These are phyloP conservation scores for Aspergillus bertholletiae DNA, from an alignment of 495 filamentous ascomycete species.

Conservation along the genomic window DNA sequence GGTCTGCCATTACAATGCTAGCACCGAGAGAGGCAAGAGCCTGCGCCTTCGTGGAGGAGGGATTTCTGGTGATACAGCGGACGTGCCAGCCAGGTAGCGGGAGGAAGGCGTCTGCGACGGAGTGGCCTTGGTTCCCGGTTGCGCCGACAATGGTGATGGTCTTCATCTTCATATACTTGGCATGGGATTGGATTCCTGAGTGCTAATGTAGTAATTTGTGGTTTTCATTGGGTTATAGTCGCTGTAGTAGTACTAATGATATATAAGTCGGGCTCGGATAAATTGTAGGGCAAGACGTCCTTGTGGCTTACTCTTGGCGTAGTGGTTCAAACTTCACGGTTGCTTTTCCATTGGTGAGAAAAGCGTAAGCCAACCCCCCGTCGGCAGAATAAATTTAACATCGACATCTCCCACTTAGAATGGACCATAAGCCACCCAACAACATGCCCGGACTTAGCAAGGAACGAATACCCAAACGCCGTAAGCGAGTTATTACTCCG, in stretches of 20 bases:
- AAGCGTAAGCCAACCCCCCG: conserved; percentile 16
- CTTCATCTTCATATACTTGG: conserved; percentile 6
- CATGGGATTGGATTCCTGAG: background rate
- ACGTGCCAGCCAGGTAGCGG: conserved; percentile 33
- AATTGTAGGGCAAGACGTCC: background rate
- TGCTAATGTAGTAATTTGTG: background rate
- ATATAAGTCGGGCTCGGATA: too few relatives aligned
- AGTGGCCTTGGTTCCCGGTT: conserved; percentile 49
- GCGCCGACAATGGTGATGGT: conserved; percentile 28
- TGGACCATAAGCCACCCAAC: background rate
- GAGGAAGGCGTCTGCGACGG: conserved; percentile 38
- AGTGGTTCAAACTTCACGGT: background rate
- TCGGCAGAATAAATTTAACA: conserved; percentile 6
- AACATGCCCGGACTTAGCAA: background rate
- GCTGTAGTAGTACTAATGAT: too few relatives aligned
- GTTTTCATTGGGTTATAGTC: too few relatives aligned
- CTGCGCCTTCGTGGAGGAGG: conserved; percentile 37
- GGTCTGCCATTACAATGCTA: conserved; percentile 44
- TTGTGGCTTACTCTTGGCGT: background rate
- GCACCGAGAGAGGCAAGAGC: conserved; percentile 39
- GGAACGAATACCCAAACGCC: background rate
- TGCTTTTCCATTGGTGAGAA: conserved; percentile 6
- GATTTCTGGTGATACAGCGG: conserved; percentile 40
- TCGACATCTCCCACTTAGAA: background rate
- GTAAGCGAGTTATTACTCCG: conserved; percentile 35